Evolutionary conservation across 2,329 filamentous ascomycete species (phyloP), one percentile per base, ranked within the genome.

Genomic region (Neofusicoccum cordaticola): DNA sequence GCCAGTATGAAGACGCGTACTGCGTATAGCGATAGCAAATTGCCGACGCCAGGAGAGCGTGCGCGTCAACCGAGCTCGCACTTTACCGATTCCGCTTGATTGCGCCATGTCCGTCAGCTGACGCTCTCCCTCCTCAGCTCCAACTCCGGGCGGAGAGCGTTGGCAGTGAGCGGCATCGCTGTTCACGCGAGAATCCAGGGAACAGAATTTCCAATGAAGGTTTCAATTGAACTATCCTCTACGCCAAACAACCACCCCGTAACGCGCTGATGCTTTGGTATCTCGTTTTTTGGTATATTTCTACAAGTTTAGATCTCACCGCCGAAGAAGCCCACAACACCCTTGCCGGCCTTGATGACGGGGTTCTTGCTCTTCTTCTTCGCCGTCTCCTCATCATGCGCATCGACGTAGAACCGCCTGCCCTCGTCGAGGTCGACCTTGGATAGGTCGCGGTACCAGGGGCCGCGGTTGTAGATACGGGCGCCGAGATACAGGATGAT

Each of bases 401-500:
- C 11, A 44, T 69, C 65, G 12, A 67, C 62, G 51, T 74, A 74
- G 42, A 73, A 73, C 22, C 71, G 56, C 51, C 72, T 66, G 13
- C 69, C 71, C 19, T 67, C 67, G 69, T 80, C 76, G 2, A 80
- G 68, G 65, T 80, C 72, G 45, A 80, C 75, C 4, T 67, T 71
- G 1, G 63, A 68, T 1, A 72, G 67, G 53, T 77, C 67, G 7
- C 75, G 71, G 78, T 73, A 77, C 71, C 72, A 71, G 9, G 71
- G 69, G 0, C 76, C 78, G 1, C 77, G 68, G 60, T 79, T 81
- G 63, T 78, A 80, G 61, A 63, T 37, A 58, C 76, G 77, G 1
- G 78, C 78, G 0, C 76, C 77, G 3, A 80, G 53, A 64, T 78
- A 83, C 11, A 82, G 66, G 1, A 79, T 70, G 1, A 83, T 12